Conservation (phyloP, 805 yeast genomes). For the Lipomyces mesembrius region DNA sequence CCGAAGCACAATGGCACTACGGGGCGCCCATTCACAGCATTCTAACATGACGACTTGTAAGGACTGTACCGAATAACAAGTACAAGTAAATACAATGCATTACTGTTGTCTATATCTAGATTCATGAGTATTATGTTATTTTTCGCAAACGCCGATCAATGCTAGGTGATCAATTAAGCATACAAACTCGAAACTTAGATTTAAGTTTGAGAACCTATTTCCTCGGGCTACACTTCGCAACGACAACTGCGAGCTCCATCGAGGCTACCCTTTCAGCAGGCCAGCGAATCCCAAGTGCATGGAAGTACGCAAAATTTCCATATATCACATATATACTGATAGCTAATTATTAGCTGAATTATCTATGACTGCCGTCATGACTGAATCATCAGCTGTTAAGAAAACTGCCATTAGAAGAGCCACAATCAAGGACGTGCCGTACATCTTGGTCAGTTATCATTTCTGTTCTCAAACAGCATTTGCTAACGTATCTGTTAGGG, state of each 20-base stretch:
- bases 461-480: background rate
- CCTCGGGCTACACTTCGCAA: background rate
- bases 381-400: background rate
- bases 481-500: conserved; percentile 11
- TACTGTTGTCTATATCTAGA: background rate
- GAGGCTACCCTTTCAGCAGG: background rate
- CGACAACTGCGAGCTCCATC: too few species aligned
- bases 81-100: background rate
- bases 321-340: background rate
- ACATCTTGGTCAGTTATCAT: conserved; percentile 23
- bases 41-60: background rate
- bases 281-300: background rate
- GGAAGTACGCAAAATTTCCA: background rate
- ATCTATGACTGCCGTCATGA: background rate
- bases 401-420: conserved; percentile 28
- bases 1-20: too few species aligned
- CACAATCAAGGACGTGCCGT: conserved; percentile 33
- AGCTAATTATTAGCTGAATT: too few species aligned
- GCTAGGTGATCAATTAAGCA: too few species aligned
- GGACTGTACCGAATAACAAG: background rate
- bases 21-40: background rate
- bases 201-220: background rate
- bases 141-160: background rate
- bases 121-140: background rate
- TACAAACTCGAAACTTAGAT: background rate